Evolutionary conservation across 2,329 filamentous ascomycete species (phyloP).

Genomic region (Penicillium sp.): DNA sequence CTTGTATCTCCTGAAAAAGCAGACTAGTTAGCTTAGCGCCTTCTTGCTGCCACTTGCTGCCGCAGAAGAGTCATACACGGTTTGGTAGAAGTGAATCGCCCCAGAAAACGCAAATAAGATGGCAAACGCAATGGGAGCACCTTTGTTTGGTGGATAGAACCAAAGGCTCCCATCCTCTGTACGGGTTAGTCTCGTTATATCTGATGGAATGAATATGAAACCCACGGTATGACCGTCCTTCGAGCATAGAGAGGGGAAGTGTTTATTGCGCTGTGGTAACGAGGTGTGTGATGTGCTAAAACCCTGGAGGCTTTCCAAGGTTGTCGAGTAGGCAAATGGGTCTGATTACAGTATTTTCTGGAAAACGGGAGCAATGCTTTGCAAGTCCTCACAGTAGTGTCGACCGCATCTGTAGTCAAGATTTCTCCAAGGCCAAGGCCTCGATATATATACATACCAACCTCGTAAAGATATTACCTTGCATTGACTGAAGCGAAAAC

Average conservation of each 20-base stretch:
- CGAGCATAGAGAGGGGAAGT: background rate
- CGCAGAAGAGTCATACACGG: conserved; percentile 25
- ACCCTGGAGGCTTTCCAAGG: no score
- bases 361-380: background rate
- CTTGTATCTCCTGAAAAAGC: conserved; percentile 34
- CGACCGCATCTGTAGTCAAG: background rate
- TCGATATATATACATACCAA: background rate
- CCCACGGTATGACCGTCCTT: conserved; percentile 30
- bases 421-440: background rate
- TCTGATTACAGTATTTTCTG: no score
- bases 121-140: conserved; percentile 42
- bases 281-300: background rate
- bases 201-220: background rate
- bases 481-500: conserved; percentile 15
- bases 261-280: background rate
- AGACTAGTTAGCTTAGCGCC: conserved; percentile 3
- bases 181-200: no score
- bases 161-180: conserved; percentile 39
- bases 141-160: conserved; percentile 45
- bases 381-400: background rate
- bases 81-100: conserved; percentile 39
- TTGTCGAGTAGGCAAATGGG: background rate
- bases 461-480: background rate
- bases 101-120: conserved; percentile 42
- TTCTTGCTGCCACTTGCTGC: background rate